These are phyloP conservation scores for Dictyostelium intermedium DNA, from an alignment of 78 protist genomes.

Conservation along the genomic window DNA sequence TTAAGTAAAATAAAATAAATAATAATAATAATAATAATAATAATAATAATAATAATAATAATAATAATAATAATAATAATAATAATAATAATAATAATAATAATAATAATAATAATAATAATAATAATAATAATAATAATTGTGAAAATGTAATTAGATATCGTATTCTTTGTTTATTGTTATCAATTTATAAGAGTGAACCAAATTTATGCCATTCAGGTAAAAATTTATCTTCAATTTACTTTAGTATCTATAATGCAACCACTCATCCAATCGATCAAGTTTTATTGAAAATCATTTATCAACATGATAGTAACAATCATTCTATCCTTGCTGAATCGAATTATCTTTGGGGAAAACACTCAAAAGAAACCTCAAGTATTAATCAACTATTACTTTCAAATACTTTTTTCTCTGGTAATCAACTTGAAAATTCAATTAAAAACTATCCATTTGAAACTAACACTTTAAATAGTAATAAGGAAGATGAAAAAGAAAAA, in stretches of 20 bases:
- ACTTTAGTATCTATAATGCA: constrained; percentile 29
- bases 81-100: neutral
- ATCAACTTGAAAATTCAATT: constrained; percentile 3
- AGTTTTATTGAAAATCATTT: constrained; percentile 25
- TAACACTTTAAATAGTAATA: neutral
- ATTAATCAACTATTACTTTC: neutral
- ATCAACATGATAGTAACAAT: constrained; percentile 14
- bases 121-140: neutral
- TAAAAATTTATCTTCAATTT: neutral
- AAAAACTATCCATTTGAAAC: constrained; percentile 7
- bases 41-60: no score
- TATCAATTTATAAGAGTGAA: neutral
- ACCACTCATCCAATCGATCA: constrained; percentile 63
- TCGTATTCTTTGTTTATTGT: constrained; percentile 1
- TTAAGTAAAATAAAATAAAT: neutral
- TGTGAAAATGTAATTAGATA: neutral
- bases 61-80: neutral
- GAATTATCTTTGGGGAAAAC: constrained; percentile 41
- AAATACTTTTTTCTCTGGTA: constrained; percentile 31
- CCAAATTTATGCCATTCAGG: neutral
- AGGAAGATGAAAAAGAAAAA: neutral
- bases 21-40: no score
- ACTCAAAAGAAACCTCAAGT: neutral
- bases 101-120: neutral
- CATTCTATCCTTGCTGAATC: neutral